Conservation (phyloP, 2,329 filamentous ascomycete genomes). For the Paecilomyces formosus region DNA sequence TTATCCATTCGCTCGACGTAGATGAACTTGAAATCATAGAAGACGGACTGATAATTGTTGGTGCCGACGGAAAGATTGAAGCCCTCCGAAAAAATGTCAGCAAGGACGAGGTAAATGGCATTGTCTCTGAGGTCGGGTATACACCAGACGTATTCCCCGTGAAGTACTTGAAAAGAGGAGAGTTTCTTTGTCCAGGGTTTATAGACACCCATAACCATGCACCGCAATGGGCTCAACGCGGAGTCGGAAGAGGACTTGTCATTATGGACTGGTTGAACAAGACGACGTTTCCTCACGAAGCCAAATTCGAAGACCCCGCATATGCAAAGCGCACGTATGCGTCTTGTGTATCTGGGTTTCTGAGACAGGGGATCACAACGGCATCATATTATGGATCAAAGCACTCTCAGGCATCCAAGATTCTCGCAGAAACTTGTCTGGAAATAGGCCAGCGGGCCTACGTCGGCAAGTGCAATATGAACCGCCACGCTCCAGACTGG, state of each 20-base stretch:
- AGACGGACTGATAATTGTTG: slow-evolving; percentile 24
- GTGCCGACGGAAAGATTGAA: slow-evolving; percentile 21
- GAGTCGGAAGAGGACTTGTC: slow-evolving; percentile 32
- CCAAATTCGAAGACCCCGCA: slow-evolving; percentile 47
- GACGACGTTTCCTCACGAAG: slow-evolving; percentile 60
- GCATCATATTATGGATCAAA: slow-evolving; percentile 29
- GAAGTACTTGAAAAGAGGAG: slow-evolving; percentile 17
- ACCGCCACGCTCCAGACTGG: slow-evolving; percentile 41
- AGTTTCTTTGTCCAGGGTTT: slow-evolving; percentile 28
- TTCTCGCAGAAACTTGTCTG: slow-evolving; percentile 26
- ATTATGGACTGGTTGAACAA: slow-evolving; percentile 55
- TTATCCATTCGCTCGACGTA: slow-evolving; percentile 21
- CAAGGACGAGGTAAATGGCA: slow-evolving; percentile 12
- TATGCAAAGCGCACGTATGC: slow-evolving; percentile 50
- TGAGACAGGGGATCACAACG: slow-evolving; percentile 44
- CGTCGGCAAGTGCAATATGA: slow-evolving; percentile 32
- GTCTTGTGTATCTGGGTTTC: slow-evolving; percentile 48
- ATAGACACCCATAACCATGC: slow-evolving; percentile 65
- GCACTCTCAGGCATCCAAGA: slow-evolving; percentile 21
- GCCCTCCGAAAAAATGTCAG: slow-evolving; percentile 15
- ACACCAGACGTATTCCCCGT: slow-evolving; percentile 18
- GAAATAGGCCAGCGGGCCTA: slow-evolving; percentile 26
- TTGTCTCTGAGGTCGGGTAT: slow-evolving; percentile 17
- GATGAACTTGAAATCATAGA: slow-evolving; percentile 21
- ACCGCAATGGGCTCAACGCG: slow-evolving; percentile 46